Percentiles rank a stretch among this genome's conserved stretches.
Conservation (phyloP, 805 yeast species). For the Schizosaccharomyces octosporus region DNA sequence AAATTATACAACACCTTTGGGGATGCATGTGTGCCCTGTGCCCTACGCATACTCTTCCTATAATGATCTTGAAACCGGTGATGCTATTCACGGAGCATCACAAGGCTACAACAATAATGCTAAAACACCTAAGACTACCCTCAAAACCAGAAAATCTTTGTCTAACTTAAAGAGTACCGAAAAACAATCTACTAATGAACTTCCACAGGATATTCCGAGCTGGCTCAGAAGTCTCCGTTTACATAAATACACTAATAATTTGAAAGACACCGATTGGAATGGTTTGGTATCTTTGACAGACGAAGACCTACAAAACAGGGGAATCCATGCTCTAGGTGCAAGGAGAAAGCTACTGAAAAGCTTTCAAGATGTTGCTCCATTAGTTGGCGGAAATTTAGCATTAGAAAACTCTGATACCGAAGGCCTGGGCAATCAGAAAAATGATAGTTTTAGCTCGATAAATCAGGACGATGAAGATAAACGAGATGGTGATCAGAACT, state of each 20-base stretch:
- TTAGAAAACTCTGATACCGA: background rate
- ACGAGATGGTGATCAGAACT: too few species aligned
- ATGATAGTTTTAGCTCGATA: background rate
- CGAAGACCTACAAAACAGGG: slow-evolving; percentile 41
- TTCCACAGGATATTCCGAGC: slow-evolving; percentile 54
- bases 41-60: background rate
- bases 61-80: background rate
- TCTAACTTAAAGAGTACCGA: slow-evolving; percentile 24
- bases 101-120: background rate
- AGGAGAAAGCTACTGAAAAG: slow-evolving; percentile 80
- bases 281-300: slow-evolving; percentile 52
- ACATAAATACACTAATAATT: slow-evolving; percentile 78
- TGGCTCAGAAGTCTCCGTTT: slow-evolving; percentile 78
- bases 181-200: slow-evolving; percentile 12
- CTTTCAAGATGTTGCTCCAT: slow-evolving; percentile 38
- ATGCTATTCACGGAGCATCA: background rate
- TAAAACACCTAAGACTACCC: background rate
- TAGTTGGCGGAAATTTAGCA: background rate
- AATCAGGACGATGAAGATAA: too few species aligned
- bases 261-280: slow-evolving; percentile 54
- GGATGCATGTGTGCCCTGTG: background rate
- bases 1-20: background rate
- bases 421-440: background rate
- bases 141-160: background rate
- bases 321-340: slow-evolving; percentile 89